A percentile compares a stretch with the other conserved stretches of the same genome.
phyloP scores from a whole-genome alignment of 352 stramenopile species.

The Pythium folliculosum region DNA sequence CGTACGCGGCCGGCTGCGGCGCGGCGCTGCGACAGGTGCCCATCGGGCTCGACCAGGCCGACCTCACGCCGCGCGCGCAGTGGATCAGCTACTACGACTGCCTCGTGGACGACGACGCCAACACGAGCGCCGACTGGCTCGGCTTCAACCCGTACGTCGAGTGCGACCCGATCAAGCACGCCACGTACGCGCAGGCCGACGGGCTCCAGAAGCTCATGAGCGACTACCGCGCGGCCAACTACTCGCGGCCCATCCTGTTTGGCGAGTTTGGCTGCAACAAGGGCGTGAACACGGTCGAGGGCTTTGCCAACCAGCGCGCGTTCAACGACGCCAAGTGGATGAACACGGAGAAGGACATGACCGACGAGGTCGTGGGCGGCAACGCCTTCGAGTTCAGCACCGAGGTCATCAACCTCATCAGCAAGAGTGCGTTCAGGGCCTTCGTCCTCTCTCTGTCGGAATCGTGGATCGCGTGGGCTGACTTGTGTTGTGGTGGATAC shows the following conservation, averaged over 20 bases:
- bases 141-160: conserved; percentile 64
- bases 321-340: conserved; percentile 39
- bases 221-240: conserved; percentile 48
- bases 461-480: background rate
- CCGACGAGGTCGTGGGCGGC: conserved; percentile 57
- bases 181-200: conserved; percentile 52
- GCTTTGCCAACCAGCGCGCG: conserved; percentile 65
- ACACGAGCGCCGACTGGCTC: conserved; percentile 51
- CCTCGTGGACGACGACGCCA: conserved; percentile 47
- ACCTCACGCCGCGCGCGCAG: conserved; percentile 49
- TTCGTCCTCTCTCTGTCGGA: background rate
- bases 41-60: conserved; percentile 65
- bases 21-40: conserved; percentile 50
- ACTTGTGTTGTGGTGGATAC: background rate
- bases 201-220: conserved; percentile 65
- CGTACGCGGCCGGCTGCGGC: conserved; percentile 49
- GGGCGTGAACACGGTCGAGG: conserved; percentile 62
- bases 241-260: conserved; percentile 70
- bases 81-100: conserved; percentile 71
- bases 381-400: conserved; percentile 76
- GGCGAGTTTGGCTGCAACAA: conserved; percentile 79
- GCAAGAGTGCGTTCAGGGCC: conserved; percentile 31
- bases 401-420: conserved; percentile 49
- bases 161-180: conserved; percentile 53
- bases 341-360: conserved; percentile 76